Percentiles rank a stretch among this genome's conserved stretches.
phyloP scores from a whole-genome alignment of 1,284 basidiomycete species.

The Fomes fomentarius region DNA sequence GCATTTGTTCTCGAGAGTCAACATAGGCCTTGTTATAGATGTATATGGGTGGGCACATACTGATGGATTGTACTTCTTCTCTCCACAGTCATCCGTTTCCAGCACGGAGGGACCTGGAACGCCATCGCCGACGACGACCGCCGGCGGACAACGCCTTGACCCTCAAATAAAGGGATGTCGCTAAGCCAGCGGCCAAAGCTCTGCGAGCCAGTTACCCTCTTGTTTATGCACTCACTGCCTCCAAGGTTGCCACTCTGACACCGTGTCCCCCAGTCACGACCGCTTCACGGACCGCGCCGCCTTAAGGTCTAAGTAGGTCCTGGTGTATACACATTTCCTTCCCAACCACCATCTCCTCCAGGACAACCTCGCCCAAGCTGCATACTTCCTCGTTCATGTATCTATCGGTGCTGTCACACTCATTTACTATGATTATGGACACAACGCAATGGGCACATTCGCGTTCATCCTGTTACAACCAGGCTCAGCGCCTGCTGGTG shows the following conservation, averaged over 20 bases:
- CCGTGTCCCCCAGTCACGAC: neutral
- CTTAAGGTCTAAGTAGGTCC: neutral
- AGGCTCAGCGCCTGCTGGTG: too few relatives aligned
- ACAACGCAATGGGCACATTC: neutral
- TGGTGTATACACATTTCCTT: conserved; percentile 2
- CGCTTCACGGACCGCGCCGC: neutral
- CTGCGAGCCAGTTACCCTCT: neutral
- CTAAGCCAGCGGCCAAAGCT: conserved; percentile 5
- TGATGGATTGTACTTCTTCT: neutral
- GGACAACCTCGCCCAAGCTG: neutral
- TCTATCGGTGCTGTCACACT: neutral
- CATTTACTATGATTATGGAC: neutral
- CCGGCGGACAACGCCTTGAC: neutral
- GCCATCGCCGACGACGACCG: neutral
- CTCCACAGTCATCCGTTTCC: neutral
- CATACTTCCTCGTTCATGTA: neutral
- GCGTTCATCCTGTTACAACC: neutral
- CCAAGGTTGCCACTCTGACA: neutral
- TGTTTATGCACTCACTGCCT: neutral
- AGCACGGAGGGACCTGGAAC: neutral
- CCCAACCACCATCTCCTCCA: conserved; percentile 1
- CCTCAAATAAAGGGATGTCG: neutral
- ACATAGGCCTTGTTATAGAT: neutral
- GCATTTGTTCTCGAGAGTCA: neutral
- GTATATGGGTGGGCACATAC: neutral